Evolutionary conservation across 805 yeast species (phyloP).

Genomic region (Yarrowia osloensis): DNA sequence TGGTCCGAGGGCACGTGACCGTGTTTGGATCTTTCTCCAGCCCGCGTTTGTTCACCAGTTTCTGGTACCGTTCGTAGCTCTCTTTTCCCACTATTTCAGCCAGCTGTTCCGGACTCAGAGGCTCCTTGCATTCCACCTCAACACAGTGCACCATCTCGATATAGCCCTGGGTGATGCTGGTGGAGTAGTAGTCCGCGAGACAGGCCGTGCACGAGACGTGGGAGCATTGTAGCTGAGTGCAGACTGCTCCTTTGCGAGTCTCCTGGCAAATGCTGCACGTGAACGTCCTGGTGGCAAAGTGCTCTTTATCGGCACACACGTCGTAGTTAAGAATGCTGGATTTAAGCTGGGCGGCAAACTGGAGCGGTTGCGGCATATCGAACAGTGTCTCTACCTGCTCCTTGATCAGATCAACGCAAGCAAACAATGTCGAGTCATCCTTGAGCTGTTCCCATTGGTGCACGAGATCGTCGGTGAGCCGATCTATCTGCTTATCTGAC

Average conservation of each 20-base stretch:
- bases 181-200: not conserved
- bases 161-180: conserved; percentile 16
- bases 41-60: not conserved
- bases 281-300: not conserved
- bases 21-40: conserved; percentile 3
- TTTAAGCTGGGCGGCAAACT: not conserved
- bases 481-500: not conserved
- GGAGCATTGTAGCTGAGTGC: not conserved
- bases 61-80: not conserved
- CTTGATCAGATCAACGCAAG: not conserved
- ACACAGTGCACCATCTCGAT: conserved; percentile 18
- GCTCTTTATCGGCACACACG: not conserved
- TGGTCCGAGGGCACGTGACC: not conserved
- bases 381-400: not conserved
- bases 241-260: not conserved
- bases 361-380: not conserved
- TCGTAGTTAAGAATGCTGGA: not conserved
- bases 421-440: conserved; percentile 12
- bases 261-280: conserved; percentile 9
- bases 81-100: not conserved
- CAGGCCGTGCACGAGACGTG: conserved; percentile 13
- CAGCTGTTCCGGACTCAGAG: not conserved
- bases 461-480: not conserved
- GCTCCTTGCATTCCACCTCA: conserved; percentile 13
- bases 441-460: not conserved